Conservation (phyloP, 2,329 filamentous ascomycete species). For the Pestalotiopsis fici region DNA sequence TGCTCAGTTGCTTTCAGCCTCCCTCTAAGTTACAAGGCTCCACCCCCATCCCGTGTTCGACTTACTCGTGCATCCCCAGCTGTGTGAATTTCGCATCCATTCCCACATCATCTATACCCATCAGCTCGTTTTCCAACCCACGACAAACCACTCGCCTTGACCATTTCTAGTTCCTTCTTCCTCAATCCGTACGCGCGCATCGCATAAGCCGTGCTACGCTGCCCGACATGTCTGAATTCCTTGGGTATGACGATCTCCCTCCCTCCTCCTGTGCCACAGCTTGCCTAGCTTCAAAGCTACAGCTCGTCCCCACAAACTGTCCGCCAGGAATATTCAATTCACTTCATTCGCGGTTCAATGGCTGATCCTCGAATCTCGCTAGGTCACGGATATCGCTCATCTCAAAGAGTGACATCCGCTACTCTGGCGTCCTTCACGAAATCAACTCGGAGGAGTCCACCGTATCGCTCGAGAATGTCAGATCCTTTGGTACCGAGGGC, state of each 20-base stretch:
- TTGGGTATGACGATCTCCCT: slow-evolving; percentile 45
- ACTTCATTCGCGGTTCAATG: slow-evolving; percentile 8
- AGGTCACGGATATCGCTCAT: slow-evolving; percentile 95
- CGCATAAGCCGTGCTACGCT: slow-evolving; percentile 16
- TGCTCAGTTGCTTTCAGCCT: slow-evolving; percentile 8
- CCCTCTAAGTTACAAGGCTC: not conserved
- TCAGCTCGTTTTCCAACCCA: not conserved
- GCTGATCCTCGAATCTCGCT: slow-evolving; percentile 20
- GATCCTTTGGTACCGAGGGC: slow-evolving; percentile 91
- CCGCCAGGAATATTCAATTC: slow-evolving; percentile 1
- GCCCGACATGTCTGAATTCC: slow-evolving; percentile 57
- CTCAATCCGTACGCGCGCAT: slow-evolving; percentile 17
- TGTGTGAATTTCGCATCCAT: not conserved
- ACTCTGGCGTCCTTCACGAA: slow-evolving; percentile 92
- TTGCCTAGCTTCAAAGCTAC: slow-evolving; percentile 6
- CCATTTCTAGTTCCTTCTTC: slow-evolving; percentile 14
- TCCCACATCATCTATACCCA: slow-evolving; percentile 7
- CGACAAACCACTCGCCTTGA: slow-evolving; percentile 4
- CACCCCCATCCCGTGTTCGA: not conserved
- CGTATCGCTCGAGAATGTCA: slow-evolving; percentile 94
- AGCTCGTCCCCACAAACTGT: slow-evolving; percentile 4
- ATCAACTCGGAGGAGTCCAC: slow-evolving; percentile 98
- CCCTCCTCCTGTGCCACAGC: slow-evolving; percentile 7
- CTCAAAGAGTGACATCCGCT: slow-evolving; percentile 97
- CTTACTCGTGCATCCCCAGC: not conserved